Evolutionary conservation across 768 basidiomycete species (phyloP).

Genomic region (Leccinum ochraceum): DNA sequence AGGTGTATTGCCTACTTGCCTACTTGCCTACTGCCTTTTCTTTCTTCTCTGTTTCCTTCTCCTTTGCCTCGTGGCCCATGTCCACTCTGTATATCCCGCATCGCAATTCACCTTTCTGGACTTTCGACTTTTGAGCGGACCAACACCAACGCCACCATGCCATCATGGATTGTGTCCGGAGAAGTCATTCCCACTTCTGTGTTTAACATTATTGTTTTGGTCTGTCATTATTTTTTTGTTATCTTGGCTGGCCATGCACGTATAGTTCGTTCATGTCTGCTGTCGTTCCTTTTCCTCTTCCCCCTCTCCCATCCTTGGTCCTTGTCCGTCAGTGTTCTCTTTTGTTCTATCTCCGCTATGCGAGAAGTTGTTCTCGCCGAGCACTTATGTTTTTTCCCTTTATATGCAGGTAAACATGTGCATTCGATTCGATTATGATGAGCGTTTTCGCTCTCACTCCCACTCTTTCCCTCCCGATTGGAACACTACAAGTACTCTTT

Average conservation of each 20-base stretch:
- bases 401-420: conserved; percentile 32
- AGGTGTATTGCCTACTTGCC: conserved; percentile 19
- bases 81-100: background rate
- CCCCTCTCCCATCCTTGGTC: background rate
- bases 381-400: conserved; percentile 14
- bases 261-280: conserved; percentile 20
- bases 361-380: conserved; percentile 11
- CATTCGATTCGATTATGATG: conserved; percentile 7
- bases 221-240: conserved; percentile 21
- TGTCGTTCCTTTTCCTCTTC: background rate
- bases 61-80: background rate
- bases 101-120: conserved; percentile 11
- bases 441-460: background rate
- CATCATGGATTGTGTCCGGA: background rate
- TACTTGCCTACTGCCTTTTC: conserved; percentile 10
- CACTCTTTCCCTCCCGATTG: conserved; percentile 2
- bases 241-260: conserved; percentile 30
- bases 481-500: conserved; percentile 32
- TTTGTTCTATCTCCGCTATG: conserved; percentile 18
- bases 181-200: conserved; percentile 22
- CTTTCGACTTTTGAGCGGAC: conserved; percentile 20
- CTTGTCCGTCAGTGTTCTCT: conserved; percentile 5
- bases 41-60: background rate
- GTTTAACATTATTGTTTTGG: conserved; percentile 33
- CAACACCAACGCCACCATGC: conserved; percentile 11